Base-by-base conservation (phyloP, 1,139 yeast species). In the Yueomyces sp. region DNA sequence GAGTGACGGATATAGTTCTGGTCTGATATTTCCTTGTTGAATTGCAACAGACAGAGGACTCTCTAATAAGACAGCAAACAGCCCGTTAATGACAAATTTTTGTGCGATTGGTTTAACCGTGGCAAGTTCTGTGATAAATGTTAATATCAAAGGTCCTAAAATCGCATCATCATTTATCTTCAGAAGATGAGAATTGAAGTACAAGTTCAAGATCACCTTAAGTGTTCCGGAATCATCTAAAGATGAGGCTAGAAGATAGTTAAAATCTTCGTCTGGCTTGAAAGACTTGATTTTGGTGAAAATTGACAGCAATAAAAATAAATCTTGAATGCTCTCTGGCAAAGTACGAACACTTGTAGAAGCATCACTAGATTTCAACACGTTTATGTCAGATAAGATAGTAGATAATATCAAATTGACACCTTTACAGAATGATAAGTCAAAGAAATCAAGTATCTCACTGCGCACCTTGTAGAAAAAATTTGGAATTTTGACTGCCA, bases 131-230 rank as follows among this genome's bases (percentile, higher is more conserved):
- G 77, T 75, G 38, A 86, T 68, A 50, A 76, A 83, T 57, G 76
- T 72, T 49, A 89, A 66, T 30, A 89, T 69, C 41, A 85, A 63
- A 48, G 83, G 91, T 0, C 94, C 93, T 57, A 81, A 76, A 0
- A 80, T 67, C 33, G 75, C 76, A 43, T 83, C 93, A 33, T 72
- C 76, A 46, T 77, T 74, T 2, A 76, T 66, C 47, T 73, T 75
- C 37, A 81, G 67, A 38, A 75, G 62, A 52, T 82, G 83, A 0
- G 93, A 75, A 45, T 78, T 75, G 0, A 91, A 73, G 57, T 78
- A 86, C 12, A 84, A 65, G 44, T 77, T 75, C 52, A 84, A 62
- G 31, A 85, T 69, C 0, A 83, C 70, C 42, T 76, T 72, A 33
- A 82, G 68, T 1, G 86, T 74, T 2, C 80, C 86, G 31, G 73